Percentiles rank a stretch among this genome's conserved stretches.
Evolutionary conservation across 768 basidiomycete species (phyloP).

Genomic region (Kwoniella sp.): DNA sequence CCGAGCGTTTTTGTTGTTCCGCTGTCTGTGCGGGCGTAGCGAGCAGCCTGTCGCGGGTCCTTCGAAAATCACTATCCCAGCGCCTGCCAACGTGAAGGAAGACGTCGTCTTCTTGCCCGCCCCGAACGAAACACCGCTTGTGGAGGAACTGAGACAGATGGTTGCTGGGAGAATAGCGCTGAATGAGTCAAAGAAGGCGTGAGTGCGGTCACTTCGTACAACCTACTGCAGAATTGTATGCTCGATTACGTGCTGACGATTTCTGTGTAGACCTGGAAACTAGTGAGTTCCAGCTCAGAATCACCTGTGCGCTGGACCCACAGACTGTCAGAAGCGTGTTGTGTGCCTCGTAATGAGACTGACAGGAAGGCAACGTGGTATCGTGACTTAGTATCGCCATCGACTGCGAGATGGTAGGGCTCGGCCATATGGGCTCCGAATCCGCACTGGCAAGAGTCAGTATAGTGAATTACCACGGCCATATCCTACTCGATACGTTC

Average conservation of each 20-base stretch:
- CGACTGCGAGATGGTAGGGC: slow-evolving; percentile 98
- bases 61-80: slow-evolving; percentile 16
- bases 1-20: not conserved
- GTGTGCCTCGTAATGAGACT: slow-evolving; percentile 1
- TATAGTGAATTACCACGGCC: slow-evolving; percentile 85
- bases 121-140: slow-evolving; percentile 34
- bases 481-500: slow-evolving; percentile 76
- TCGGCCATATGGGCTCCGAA: slow-evolving; percentile 79
- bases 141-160: slow-evolving; percentile 52
- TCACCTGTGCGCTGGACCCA: not conserved
- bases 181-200: slow-evolving; percentile 52
- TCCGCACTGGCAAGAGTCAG: slow-evolving; percentile 86
- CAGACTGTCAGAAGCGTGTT: too few relatives aligned
- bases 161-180: slow-evolving; percentile 46
- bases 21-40: not conserved
- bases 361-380: too few relatives aligned
- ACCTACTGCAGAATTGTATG: not conserved
- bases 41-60: slow-evolving; percentile 15
- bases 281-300: slow-evolving; percentile 32
- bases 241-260: not conserved
- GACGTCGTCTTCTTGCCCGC: slow-evolving; percentile 36
- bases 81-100: slow-evolving; percentile 26
- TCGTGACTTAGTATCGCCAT: slow-evolving; percentile 79
- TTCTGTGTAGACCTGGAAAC: slow-evolving; percentile 35
- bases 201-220: slow-evolving; percentile 18